A percentile compares a stretch with the other conserved stretches of the same genome.
These are phyloP conservation scores for Eucalyptus grandis DNA, from an alignment of 345 rosid genomes.

Conservation along the genomic window DNA sequence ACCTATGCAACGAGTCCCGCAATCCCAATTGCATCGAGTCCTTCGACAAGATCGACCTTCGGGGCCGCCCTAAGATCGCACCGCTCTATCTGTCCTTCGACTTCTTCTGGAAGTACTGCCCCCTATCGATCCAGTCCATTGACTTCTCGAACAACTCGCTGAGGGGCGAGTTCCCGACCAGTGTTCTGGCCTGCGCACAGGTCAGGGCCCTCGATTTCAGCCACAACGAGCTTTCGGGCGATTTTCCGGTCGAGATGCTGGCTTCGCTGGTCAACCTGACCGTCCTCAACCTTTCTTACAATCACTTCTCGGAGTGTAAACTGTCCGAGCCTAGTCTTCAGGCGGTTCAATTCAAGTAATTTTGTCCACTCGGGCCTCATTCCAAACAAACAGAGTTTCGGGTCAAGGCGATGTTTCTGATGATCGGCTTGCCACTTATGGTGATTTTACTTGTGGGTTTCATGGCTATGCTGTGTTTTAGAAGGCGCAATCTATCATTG, in stretches of 20 bases:
- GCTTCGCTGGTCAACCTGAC: conserved; percentile 24
- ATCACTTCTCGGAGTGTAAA: conserved; percentile 34
- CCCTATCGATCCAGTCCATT: conserved; percentile 32
- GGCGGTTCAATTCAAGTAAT: conserved; percentile 43
- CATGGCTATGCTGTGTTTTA: conserved; percentile 39
- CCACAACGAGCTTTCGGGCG: not conserved
- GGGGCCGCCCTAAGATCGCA: conserved; percentile 38
- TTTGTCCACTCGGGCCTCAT: conserved; percentile 50
- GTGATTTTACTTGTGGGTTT: conserved; percentile 26
- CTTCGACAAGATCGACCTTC: conserved; percentile 48
- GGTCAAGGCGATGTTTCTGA: conserved; percentile 29
- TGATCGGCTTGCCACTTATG: conserved; percentile 31
- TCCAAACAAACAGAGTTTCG: conserved; percentile 21
- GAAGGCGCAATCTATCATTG: conserved; percentile 23
- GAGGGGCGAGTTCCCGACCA: conserved; percentile 25
- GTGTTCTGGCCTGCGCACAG: conserved; percentile 42
- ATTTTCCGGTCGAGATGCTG: conserved; percentile 37
- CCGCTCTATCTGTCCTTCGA: conserved; percentile 58
- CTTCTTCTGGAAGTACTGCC: conserved; percentile 77
- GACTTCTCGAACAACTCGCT: conserved; percentile 50
- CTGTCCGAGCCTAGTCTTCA: conserved; percentile 37
- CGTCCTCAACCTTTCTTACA: conserved; percentile 44
- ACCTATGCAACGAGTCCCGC: conserved; percentile 61
- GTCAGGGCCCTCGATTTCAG: conserved; percentile 1
- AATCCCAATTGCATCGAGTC: conserved; percentile 56